These are phyloP conservation scores for Chaetomiaceae sp. DNA, from an alignment of 2,329 filamentous ascomycete genomes.

Conservation along the genomic window DNA sequence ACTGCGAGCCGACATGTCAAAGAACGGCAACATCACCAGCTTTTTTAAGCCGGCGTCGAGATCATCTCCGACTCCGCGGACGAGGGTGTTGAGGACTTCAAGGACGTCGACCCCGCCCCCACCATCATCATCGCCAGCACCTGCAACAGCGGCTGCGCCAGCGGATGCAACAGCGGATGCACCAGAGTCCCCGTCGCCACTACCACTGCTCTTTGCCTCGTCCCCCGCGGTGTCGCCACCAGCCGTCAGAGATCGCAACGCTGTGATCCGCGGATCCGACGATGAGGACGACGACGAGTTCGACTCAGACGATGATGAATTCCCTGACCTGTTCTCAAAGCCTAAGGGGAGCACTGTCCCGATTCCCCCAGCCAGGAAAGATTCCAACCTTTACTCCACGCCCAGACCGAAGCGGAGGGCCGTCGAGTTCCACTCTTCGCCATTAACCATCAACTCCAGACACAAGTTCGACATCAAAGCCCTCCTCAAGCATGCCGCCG, in stretches of 20 bases:
- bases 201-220: constrained; percentile 15
- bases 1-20: constrained; percentile 14
- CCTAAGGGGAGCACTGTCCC: constrained; percentile 7
- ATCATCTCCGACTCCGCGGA: constrained; percentile 9
- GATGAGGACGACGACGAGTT: constrained; percentile 63
- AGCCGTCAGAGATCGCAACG: constrained; percentile 40
- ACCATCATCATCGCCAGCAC: constrained; percentile 5
- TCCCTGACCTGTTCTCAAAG: constrained; percentile 33
- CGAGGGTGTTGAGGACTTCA: not conserved
- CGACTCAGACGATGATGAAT: constrained; percentile 44
- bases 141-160: constrained; percentile 11
- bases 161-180: no score
- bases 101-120: constrained; percentile 10
- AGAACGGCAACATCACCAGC: constrained; percentile 34
- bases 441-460: constrained; percentile 46
- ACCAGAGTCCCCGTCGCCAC: no score
- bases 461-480: constrained; percentile 61
- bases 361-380: constrained; percentile 1
- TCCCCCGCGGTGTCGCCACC: constrained; percentile 24
- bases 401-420: constrained; percentile 45
- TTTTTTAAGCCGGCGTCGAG: constrained; percentile 35
- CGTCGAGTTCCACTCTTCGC: constrained; percentile 39
- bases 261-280: constrained; percentile 65
- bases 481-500: constrained; percentile 54
- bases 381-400: constrained; percentile 33